A percentile compares a stretch with the other conserved stretches of the same genome.
Evolutionary conservation across 2,329 filamentous ascomycete genomes (phyloP).

Genomic region (Penicillium capsulatum): DNA sequence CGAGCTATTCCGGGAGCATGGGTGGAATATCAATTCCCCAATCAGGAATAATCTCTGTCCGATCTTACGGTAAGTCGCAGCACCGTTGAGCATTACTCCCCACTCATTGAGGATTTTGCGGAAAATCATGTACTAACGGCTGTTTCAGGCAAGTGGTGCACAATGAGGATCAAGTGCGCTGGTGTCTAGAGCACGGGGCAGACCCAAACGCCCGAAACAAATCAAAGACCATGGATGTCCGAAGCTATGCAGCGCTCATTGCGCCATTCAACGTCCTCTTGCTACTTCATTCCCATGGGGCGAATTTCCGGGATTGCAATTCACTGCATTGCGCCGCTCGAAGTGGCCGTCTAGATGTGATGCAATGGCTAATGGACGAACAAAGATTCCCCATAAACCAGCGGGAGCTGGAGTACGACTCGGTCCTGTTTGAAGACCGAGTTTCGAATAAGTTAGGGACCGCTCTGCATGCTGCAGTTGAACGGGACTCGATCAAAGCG

Average conservation of each 20-base stretch:
- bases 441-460: slow-evolving; percentile 22
- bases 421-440: neutral
- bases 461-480: slow-evolving; percentile 1
- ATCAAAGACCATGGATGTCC: slow-evolving; percentile 1
- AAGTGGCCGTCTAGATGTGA: neutral
- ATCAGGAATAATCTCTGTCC: slow-evolving; percentile 1
- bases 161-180: neutral
- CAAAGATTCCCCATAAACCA: neutral
- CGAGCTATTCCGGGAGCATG: neutral
- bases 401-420: neutral
- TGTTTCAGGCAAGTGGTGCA: neutral
- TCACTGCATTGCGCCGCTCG: neutral
- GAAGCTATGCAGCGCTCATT: slow-evolving; percentile 1
- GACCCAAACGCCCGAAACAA: slow-evolving; percentile 1
- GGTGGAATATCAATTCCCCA: neutral
- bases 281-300: neutral
- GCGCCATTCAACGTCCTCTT: neutral
- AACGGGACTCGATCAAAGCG: slow-evolving; percentile 1
- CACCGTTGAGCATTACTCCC: too few species aligned
- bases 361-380: neutral
- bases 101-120: neutral
- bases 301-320: neutral
- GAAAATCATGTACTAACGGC: neutral
- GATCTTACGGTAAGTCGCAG: slow-evolving; percentile 2
- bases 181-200: slow-evolving; percentile 3